phyloP scores from a whole-genome alignment of 2,329 filamentous ascomycete genomes.

The Westerdykella sp. region DNA sequence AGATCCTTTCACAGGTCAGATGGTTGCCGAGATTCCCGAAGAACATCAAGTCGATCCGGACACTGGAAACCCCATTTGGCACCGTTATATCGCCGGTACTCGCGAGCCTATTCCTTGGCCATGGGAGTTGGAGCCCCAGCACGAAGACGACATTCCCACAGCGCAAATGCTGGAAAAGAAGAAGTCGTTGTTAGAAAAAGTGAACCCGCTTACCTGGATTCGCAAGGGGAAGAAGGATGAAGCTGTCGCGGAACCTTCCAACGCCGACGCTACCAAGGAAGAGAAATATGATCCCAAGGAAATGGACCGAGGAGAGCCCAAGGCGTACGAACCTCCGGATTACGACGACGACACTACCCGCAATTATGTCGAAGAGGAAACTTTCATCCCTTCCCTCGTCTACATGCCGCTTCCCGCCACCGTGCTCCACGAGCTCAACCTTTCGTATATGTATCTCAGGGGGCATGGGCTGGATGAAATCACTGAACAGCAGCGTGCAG shows the following conservation, averaged over 20 bases:
- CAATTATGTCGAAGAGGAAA: conserved; percentile 60
- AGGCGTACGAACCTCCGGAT: conserved; percentile 39
- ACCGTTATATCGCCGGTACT: conserved; percentile 34
- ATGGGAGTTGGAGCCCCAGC: conserved; percentile 16
- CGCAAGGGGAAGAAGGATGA: background rate
- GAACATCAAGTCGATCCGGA: conserved; percentile 27
- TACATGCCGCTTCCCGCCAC: conserved; percentile 68
- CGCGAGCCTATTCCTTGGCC: conserved; percentile 27
- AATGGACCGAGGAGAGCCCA: conserved; percentile 11
- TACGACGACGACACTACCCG: conserved; percentile 65
- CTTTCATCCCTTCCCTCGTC: conserved; percentile 72
- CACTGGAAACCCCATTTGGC: conserved; percentile 25
- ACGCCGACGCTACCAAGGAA: conserved; percentile 5
- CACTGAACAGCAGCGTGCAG: conserved; percentile 54
- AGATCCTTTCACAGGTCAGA: conserved; percentile 25
- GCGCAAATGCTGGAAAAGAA: background rate
- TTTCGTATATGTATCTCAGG: conserved; percentile 64
- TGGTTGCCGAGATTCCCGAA: conserved; percentile 20
- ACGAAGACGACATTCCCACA: background rate
- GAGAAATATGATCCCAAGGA: conserved; percentile 5
- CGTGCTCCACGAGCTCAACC: conserved; percentile 81
- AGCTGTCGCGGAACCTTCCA: conserved; percentile 1
- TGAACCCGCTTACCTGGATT: background rate
- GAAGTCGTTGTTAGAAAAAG: background rate
- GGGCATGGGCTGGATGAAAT: conserved; percentile 71